Evolutionary conservation across 179 eudicot species (phyloP), one percentile per base, ranked within the genome.

Genomic region (Nepenthes alata): DNA sequence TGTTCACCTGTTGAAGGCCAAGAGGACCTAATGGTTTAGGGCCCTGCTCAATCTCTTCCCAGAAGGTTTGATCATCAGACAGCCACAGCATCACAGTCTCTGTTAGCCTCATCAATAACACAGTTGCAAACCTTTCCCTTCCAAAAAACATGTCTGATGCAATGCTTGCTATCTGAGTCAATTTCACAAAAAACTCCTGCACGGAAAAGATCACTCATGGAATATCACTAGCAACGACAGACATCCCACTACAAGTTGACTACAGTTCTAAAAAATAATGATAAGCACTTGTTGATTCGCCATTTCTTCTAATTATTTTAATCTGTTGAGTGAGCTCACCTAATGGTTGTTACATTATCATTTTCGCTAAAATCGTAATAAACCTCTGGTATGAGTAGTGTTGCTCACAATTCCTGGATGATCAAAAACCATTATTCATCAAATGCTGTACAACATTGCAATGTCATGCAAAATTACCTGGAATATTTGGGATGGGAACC

Each of bases 401-500:
- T 25, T 25, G 25, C 25, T 25, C 25, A 25, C 25, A 25, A 25
- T 25, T 25, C 25, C 25, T 25, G 25, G 25, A 7, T 50, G 13
- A 54, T 14, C 37, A 55, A 25, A 6, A 55, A 2, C 11, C 5
- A 55, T 25, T 5, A 55, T n/a, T n/a, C 6, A n/a, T 16, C 57
- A 7, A n/a, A 25, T 53, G 12, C 25, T 2, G 6, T 11, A 52
- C 6, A 3, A 3, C 13, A 4, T 25, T 25, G 25, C 25, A 25
- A 25, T 25, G 25, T 25, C 25, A 25, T 25, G 37, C 25, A 5
- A 47, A 3, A 47, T 60, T 70, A 91, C 98, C 96, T 86, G 98
- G 58, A 77, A 93, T n/a, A 93, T 69, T 7, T 75, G 72, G 72
- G 98, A 89, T 25, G 98, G 98, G 59, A 93, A 89, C 98, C 96